Conservation (phyloP, 805 yeast genomes). For the Dipodascopsis tothii region DNA sequence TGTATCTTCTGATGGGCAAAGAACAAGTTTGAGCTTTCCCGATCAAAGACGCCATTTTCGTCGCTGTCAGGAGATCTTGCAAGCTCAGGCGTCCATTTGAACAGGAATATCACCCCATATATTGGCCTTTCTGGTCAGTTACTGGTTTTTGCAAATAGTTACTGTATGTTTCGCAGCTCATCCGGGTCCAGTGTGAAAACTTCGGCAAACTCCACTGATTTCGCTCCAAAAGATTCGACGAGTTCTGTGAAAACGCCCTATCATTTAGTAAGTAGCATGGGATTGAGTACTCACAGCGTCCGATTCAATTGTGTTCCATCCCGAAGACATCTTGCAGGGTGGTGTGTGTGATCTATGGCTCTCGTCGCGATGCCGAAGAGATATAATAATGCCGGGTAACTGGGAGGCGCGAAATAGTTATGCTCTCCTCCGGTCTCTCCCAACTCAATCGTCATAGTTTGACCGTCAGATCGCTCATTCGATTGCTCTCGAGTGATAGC, state of each 20-base stretch:
- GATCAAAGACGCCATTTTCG: conserved; percentile 4
- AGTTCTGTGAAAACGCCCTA: conserved; percentile 58
- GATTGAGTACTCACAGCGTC: conserved; percentile 41
- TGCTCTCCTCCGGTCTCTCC: too few relatives aligned
- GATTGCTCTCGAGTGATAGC: background rate
- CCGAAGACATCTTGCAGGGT: conserved; percentile 22
- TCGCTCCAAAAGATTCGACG: conserved; percentile 48
- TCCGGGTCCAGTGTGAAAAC: conserved; percentile 46
- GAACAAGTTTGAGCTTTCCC: conserved; percentile 36
- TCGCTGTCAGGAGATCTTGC: conserved; percentile 16
- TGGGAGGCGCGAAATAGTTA: too few relatives aligned
- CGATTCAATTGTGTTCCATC: conserved; percentile 60
- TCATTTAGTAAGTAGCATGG: conserved; percentile 15
- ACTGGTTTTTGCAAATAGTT: conserved; percentile 2
- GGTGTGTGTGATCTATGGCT: too few relatives aligned
- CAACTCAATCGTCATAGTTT: too few relatives aligned
- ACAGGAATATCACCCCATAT: conserved; percentile 55
- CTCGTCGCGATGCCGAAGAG: too few relatives aligned
- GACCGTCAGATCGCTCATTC: too few relatives aligned
- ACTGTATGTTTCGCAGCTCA: conserved; percentile 30
- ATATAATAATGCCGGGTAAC: too few relatives aligned
- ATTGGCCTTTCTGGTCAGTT: conserved; percentile 34
- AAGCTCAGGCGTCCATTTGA: conserved; percentile 43
- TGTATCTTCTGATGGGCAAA: conserved; percentile 59
- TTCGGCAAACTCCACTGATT: conserved; percentile 51